A percentile compares a stretch with the other conserved stretches of the same genome.
Evolutionary conservation across 1,284 basidiomycete species (phyloP).

Genomic region (Ganoderma lingzhi): DNA sequence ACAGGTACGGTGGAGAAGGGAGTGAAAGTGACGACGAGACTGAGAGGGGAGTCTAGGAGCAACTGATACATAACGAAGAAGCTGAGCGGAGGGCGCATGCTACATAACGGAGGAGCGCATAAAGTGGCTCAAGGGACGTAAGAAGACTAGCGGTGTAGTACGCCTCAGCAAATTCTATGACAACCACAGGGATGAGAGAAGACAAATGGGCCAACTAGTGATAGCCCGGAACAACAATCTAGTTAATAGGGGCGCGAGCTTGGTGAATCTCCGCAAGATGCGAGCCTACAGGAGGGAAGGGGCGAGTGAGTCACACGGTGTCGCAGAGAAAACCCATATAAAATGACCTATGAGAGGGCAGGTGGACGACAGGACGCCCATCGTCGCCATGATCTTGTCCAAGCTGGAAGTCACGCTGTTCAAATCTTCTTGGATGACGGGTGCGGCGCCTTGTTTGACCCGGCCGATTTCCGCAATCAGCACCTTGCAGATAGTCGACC

Average conservation of each 20-base stretch:
- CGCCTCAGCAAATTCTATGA: not conserved
- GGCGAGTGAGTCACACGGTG: not conserved
- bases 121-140: not conserved
- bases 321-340: too few species aligned
- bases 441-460: constrained; percentile 7
- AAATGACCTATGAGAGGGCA: constrained; percentile 29
- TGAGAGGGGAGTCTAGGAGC: not conserved
- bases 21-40: not conserved
- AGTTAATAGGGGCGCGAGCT: constrained; percentile 1
- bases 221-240: not conserved
- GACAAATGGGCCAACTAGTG: not conserved
- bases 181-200: not conserved
- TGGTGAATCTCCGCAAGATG: constrained; percentile 25
- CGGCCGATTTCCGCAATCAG: constrained; percentile 22
- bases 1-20: not conserved
- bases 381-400: constrained; percentile 26
- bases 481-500: constrained; percentile 25
- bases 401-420: constrained; percentile 15
- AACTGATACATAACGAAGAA: not conserved
- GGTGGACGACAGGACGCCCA: constrained; percentile 16
- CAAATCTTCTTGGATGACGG: constrained; percentile 22
- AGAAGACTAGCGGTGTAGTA: not conserved
- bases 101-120: not conserved
- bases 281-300: constrained; percentile 6
- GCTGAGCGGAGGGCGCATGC: not conserved